Evolutionary conservation across 352 stramenopile species (phyloP), one percentile per base, ranked within the genome.

Genomic region (Pythium diclinum): DNA sequence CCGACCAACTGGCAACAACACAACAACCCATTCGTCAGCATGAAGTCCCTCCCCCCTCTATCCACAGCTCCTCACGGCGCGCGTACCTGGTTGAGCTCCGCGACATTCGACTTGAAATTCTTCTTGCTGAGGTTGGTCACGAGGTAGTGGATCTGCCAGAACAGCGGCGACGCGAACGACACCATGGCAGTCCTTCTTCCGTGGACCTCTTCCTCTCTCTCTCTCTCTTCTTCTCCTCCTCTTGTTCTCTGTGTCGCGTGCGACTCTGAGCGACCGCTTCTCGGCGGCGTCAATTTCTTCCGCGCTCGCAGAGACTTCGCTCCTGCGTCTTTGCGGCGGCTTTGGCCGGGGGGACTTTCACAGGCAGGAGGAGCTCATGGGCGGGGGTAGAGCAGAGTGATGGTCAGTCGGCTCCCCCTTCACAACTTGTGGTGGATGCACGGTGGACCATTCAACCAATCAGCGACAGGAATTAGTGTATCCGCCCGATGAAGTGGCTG

Each of bases 101-200:
- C 87, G 57, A 97, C 88, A 57, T 92, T 96, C 48, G 86, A 91
- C 78, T 96, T 97, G 75, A 96, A 96, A 74, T 96, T 97, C 63
- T 97, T 97, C 81, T 97, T 97, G 77, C 74, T 96, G 55, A 97
- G 83, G 74, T 95, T 97, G 33, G 85, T 95, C 34, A 97, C 88
- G 59, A 97, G 76, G 71, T 96, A 96, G 66, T 95, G 91, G 67
- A 97, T 97, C 77, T 97, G 91, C 89, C 88, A 97, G 75, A 97
- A 97, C 38, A 97, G 75, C 65, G 91, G 91, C 73, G 89, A 96
- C 67, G 89, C 88, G 72, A 97, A 97, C 69, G 87, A 94, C 70
- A 94, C 85, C 87, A 96, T 94, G 52, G 40, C 53, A 56, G 28
- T 32, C 46, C 47, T 51, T 49, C 32, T 70, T 21, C 38, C 33